Conservation (phyloP, 2,329 filamentous ascomycete species). For the Thermothelomyces thermophilus region DNA sequence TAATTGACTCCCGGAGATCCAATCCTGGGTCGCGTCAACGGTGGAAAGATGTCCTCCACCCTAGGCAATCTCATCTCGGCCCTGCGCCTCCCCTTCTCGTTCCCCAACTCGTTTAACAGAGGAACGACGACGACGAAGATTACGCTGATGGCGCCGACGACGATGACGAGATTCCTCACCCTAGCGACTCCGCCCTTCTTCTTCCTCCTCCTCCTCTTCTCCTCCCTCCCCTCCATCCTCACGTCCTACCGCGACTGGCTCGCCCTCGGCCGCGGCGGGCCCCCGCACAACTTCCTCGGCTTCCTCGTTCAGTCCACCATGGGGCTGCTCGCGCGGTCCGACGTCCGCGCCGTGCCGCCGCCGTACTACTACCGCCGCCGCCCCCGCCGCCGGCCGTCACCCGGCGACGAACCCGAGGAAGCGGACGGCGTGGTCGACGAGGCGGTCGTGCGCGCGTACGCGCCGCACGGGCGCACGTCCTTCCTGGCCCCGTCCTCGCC, state of each 20-base stretch:
- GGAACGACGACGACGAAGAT: too few relatives aligned
- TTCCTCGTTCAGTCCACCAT: constrained; percentile 34
- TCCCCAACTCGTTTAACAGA: too few relatives aligned
- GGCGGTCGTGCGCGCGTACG: constrained; percentile 23
- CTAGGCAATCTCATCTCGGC: background rate
- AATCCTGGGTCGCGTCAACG: background rate
- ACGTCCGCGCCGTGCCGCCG: constrained; percentile 29
- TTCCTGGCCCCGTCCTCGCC: constrained; percentile 13
- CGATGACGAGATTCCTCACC: background rate
- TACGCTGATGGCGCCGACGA: too few relatives aligned
- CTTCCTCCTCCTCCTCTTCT: background rate
- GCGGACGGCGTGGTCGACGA: background rate
- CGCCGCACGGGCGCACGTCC: constrained; percentile 21
- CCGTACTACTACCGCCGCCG: background rate
- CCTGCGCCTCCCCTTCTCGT: background rate
- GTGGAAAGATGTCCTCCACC: background rate
- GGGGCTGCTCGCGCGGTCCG: constrained; percentile 30
- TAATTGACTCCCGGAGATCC: too few relatives aligned
- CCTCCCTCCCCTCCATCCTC: constrained; percentile 15
- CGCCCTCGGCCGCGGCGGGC: constrained; percentile 38
- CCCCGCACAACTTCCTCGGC: constrained; percentile 37
- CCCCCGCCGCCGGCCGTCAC: constrained; percentile 13
- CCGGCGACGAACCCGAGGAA: background rate
- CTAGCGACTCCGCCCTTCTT: background rate
- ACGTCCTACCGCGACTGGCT: constrained; percentile 35